Conservation (phyloP, 2,329 filamentous ascomycete genomes). For the Cadophora sp. region DNA sequence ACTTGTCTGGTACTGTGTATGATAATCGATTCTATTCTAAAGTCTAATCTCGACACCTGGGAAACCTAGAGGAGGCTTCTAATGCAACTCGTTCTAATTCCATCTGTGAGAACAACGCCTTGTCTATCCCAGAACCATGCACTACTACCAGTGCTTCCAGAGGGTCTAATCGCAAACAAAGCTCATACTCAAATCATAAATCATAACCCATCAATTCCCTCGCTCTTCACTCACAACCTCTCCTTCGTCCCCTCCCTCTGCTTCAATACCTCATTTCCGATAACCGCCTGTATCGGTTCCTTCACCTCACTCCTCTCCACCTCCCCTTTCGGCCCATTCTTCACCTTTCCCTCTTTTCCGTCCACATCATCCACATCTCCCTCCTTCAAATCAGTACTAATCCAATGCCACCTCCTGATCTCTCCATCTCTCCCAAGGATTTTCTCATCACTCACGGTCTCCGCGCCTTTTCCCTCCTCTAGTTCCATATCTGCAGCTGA, state of each 20-base stretch:
- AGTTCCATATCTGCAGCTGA: conserved; percentile 49
- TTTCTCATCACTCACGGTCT: conserved; percentile 33
- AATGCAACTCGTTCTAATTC: too few species aligned
- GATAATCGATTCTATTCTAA: too few species aligned
- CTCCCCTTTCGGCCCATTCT: conserved; percentile 17
- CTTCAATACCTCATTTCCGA: conserved; percentile 36
- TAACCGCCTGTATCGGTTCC: conserved; percentile 33
- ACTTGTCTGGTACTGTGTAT: too few species aligned
- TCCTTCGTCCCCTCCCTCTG: conserved; percentile 20
- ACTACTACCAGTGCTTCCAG: neutral
- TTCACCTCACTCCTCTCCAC: conserved; percentile 23
- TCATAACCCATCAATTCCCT: conserved; percentile 15
- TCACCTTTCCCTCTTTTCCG: conserved; percentile 23
- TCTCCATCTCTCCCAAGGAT: conserved; percentile 38
- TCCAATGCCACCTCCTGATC: conserved; percentile 42
- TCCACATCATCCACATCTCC: conserved; percentile 31
- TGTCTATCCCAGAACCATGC: neutral
- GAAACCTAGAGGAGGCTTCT: too few species aligned
- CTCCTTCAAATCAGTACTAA: conserved; percentile 34
- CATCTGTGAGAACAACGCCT: neutral
- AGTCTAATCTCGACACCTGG: too few species aligned
- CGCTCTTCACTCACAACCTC: conserved; percentile 7
- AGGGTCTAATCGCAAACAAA: neutral
- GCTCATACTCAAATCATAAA: neutral
- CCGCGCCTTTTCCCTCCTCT: conserved; percentile 19